Base-by-base conservation (phyloP, 2,329 filamentous ascomycete species). In the Diplodia seriata region DNA sequence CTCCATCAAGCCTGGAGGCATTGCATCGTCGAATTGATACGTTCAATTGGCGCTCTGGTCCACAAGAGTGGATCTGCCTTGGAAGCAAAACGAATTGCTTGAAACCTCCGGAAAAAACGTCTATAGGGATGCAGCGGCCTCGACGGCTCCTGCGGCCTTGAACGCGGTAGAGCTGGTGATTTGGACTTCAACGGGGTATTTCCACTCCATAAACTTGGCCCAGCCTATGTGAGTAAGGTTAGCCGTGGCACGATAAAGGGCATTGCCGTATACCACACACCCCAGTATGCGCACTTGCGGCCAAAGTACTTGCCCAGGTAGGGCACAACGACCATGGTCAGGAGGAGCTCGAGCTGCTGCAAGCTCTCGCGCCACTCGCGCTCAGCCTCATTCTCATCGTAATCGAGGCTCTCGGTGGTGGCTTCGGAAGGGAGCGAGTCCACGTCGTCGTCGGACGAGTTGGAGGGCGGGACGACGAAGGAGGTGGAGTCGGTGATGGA, bases 281-380 rank as follows among this genome's bases (percentile, higher is more conserved):
- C 93, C 92, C 93, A 97, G 78, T 97, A 97, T 69, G 94, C 94
- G 83, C 94, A 96, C 80, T 93, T 96, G 78, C 95, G 87, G 55
- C 95, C 95, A 79, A 97, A 88, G 81, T 93, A 98, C 81, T 98
- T 99, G 69, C 95, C 95, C 73, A 93, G 84, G 79, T 97, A 97
- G 2, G 95, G 95, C 62, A 99, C 90, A 73, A 98, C 80, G 59
- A 98, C 91, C 93, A 99, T 97, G 23, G 92, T 97, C 77, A 98
- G 81, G 72, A 99, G 85, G 71, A 98, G 85, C 82, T 99, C 93
- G 69, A 99, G 82, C 81, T 99, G 95, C 80, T 97, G 92, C 70
- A 99, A 82, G 74, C 92, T 97, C 75, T 94, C 92, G 74, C 94
- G 91, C 95, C 95, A 99, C 81, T 99, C 94, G 70, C 87, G 87